These are phyloP conservation scores for Actinomortierella ambigua DNA, from an alignment of 371 early-diverging fungal genomes.

Conservation along the genomic window DNA sequence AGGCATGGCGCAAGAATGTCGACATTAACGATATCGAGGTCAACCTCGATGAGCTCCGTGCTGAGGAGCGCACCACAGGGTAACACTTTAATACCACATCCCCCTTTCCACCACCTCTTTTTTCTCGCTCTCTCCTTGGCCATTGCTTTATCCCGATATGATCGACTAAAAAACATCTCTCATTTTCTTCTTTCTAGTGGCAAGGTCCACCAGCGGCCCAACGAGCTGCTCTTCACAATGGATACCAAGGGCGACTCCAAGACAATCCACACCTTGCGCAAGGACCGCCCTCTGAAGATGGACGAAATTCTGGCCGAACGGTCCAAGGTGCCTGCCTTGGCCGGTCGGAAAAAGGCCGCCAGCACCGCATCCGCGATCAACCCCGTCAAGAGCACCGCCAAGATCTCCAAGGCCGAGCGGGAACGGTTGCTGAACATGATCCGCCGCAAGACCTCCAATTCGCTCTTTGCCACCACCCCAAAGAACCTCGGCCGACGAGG, in stretches of 20 bases:
- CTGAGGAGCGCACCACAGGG: slow-evolving; percentile 74
- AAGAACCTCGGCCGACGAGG: slow-evolving; percentile 23
- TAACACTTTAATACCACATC: slow-evolving; percentile 41
- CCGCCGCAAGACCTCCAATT: slow-evolving; percentile 24
- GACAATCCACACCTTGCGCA: slow-evolving; percentile 46
- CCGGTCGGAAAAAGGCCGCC: slow-evolving; percentile 26
- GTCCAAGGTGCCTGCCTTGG: slow-evolving; percentile 62
- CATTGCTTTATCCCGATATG: background rate
- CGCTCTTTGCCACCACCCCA: slow-evolving; percentile 20
- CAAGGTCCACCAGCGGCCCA: slow-evolving; percentile 53
- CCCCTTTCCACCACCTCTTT: background rate
- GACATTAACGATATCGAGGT: slow-evolving; percentile 82
- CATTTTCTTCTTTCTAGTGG: slow-evolving; percentile 45
- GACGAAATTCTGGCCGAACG: slow-evolving; percentile 80
- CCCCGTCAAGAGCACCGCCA: slow-evolving; percentile 21
- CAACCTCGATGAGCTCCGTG: slow-evolving; percentile 74
- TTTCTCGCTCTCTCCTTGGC: background rate
- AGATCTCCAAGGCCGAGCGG: slow-evolving; percentile 44
- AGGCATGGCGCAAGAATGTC: slow-evolving; percentile 93
- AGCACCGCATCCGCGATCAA: slow-evolving; percentile 11
- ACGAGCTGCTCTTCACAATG: slow-evolving; percentile 74
- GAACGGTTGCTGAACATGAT: slow-evolving; percentile 27
- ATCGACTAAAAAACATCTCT: slow-evolving; percentile 2
- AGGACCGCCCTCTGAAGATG: slow-evolving; percentile 66
- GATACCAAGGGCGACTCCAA: slow-evolving; percentile 74